These are phyloP conservation scores for Magnolia sinica DNA, from an alignment of 164 flowering plant genomes.

Conservation along the genomic window DNA sequence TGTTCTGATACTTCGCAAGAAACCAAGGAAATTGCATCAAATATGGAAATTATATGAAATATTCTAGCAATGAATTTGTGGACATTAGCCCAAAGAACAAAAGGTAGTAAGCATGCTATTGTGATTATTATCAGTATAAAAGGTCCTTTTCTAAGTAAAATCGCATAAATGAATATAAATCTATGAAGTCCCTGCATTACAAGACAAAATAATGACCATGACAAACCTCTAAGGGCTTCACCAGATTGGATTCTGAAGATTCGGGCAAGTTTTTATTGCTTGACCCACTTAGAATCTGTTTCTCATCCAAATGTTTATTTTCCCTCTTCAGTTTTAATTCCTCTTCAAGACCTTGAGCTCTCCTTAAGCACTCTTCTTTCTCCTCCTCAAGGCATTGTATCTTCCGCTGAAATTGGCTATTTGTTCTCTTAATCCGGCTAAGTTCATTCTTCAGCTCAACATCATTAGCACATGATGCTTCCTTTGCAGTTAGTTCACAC, in stretches of 20 bases:
- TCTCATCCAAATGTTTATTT: slow-evolving; percentile 20
- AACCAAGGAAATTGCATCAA: no score
- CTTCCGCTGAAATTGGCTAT: slow-evolving; percentile 49
- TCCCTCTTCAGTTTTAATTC: slow-evolving; percentile 42
- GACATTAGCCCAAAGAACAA: not conserved
- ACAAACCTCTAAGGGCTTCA: slow-evolving; percentile 28
- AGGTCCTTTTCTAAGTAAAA: not conserved
- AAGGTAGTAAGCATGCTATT: not conserved
- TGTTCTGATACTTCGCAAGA: no score
- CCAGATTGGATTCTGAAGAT: slow-evolving; percentile 7
- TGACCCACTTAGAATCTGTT: slow-evolving; percentile 14
- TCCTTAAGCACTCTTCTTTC: slow-evolving; percentile 39
- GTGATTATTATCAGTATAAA: not conserved
- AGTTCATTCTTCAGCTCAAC: slow-evolving; percentile 62
- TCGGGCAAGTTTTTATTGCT: slow-evolving; percentile 4
- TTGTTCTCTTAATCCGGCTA: slow-evolving; percentile 39
- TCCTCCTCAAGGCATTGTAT: slow-evolving; percentile 56
- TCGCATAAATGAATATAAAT: not conserved
- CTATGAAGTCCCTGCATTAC: not conserved
- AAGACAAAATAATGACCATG: not conserved
- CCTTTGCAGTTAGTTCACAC: slow-evolving; percentile 47
- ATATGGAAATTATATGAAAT: no score
- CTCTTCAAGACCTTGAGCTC: slow-evolving; percentile 43
- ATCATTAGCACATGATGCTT: slow-evolving; percentile 45
- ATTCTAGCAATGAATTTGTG: no score